Evolutionary conservation across 2,329 filamentous ascomycete species (phyloP).

Genomic region (Claviceps capensis): DNA sequence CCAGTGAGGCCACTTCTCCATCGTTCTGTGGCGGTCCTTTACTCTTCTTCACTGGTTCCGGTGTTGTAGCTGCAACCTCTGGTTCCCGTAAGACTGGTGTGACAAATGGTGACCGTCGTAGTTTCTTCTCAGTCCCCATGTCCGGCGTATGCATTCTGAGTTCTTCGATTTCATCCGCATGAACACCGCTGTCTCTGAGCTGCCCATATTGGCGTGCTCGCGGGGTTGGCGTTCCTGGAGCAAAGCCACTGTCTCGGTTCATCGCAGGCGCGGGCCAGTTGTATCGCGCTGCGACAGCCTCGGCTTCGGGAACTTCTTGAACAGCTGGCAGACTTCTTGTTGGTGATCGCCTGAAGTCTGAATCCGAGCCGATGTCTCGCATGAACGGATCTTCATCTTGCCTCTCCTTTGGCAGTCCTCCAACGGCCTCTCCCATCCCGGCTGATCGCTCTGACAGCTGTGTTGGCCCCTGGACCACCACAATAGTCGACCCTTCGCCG

Average conservation of each 20-base stretch:
- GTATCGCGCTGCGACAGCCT: conserved; percentile 18
- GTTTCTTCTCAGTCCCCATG: conserved; percentile 13
- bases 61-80: conserved; percentile 20
- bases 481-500: conserved; percentile 11
- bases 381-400: conserved; percentile 11
- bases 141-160: conserved; percentile 16
- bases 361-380: conserved; percentile 13
- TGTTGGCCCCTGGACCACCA: conserved; percentile 8
- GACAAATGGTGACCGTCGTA: conserved; percentile 19
- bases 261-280: conserved; percentile 18
- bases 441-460: conserved; percentile 19
- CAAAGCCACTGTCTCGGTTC: conserved; percentile 22
- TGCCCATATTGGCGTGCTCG: conserved; percentile 23
- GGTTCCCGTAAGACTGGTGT: conserved; percentile 29
- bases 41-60: conserved; percentile 31
- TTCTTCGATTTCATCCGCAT: conserved; percentile 35
- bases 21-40: conserved; percentile 15
- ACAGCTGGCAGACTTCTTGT: conserved; percentile 36
- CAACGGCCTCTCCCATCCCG: conserved; percentile 16
- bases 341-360: conserved; percentile 29
- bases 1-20: conserved; percentile 11
- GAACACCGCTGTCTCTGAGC: conserved; percentile 42
- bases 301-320: conserved; percentile 34
- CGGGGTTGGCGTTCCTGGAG: conserved; percentile 28
- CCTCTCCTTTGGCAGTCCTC: conserved; percentile 19